Percentiles rank a stretch among this genome's conserved stretches.
Conservation (phyloP, 495 filamentous ascomycete genomes). For the Penicillium malachiteum region DNA sequence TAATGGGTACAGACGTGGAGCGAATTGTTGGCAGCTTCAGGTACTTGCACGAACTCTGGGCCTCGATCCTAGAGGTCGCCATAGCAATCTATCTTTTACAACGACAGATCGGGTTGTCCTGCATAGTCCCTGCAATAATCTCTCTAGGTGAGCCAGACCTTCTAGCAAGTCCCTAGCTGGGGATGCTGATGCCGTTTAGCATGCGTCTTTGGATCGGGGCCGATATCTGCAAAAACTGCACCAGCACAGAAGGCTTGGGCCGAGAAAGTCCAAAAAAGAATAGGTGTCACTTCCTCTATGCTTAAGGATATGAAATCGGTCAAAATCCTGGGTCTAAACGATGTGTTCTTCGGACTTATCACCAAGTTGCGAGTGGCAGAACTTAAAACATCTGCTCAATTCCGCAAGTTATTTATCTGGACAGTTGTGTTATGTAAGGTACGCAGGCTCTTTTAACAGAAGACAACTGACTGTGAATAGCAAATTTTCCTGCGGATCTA, state of each 20-base stretch:
- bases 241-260: constrained; percentile 34
- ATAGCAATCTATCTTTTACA: constrained; percentile 54
- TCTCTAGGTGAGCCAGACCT: not conserved
- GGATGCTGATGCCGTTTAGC: not conserved
- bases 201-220: not conserved
- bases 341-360: constrained; percentile 14
- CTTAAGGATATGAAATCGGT: constrained; percentile 42
- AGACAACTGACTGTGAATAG: not conserved
- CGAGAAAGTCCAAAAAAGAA: constrained; percentile 32
- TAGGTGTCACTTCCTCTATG: constrained; percentile 34
- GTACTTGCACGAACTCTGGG: constrained; percentile 50
- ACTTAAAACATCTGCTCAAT: not conserved
- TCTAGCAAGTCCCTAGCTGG: not conserved
- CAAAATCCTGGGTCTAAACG: constrained; percentile 41
- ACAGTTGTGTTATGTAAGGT: not conserved
- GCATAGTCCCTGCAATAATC: constrained; percentile 45
- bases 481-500: not conserved
- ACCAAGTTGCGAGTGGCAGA: not conserved
- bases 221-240: not conserved
- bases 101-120: constrained; percentile 46
- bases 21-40: constrained; percentile 34
- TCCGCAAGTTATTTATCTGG: not conserved
- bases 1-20: constrained; percentile 57
- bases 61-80: constrained; percentile 47
- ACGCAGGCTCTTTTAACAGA: not conserved